These are phyloP conservation scores for Penicillium sp. DNA, from an alignment of 2,329 filamentous ascomycete species.

Conservation along the genomic window DNA sequence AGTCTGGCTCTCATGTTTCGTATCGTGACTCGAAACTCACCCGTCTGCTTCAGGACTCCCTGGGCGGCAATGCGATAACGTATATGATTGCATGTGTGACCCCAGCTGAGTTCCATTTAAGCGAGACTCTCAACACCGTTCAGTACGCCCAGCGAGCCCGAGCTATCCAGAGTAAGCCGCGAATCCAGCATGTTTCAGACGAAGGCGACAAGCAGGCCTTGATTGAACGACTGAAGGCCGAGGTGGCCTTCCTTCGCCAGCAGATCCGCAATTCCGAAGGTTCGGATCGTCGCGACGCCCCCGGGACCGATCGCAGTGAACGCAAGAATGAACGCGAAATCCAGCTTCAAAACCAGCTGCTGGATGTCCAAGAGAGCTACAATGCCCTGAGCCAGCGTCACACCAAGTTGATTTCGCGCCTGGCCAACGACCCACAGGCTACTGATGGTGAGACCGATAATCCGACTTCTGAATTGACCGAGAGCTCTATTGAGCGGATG, in stretches of 20 bases:
- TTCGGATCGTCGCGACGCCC: constrained; percentile 52
- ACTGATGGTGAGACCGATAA: constrained; percentile 42
- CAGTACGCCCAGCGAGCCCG: constrained; percentile 94
- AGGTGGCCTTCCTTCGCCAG: constrained; percentile 87
- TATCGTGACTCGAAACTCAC: constrained; percentile 98
- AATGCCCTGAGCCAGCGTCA: constrained; percentile 84
- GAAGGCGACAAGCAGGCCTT: constrained; percentile 90
- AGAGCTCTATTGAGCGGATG: constrained; percentile 78
- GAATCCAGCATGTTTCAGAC: constrained; percentile 83
- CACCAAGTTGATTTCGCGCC: constrained; percentile 89
- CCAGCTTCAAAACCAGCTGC: constrained; percentile 86
- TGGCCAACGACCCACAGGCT: constrained; percentile 73
- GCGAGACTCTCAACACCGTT: constrained; percentile 94
- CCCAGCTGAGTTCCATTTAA: constrained; percentile 92
- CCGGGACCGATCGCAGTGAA: constrained; percentile 66
- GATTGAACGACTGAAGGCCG: constrained; percentile 88
- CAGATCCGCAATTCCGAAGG: constrained; percentile 83
- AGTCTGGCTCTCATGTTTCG: constrained; percentile 83
- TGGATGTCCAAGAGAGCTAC: constrained; percentile 94
- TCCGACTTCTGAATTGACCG: constrained; percentile 56
- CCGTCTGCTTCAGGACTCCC: constrained; percentile 86
- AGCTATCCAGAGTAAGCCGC: constrained; percentile 94
- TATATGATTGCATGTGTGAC: constrained; percentile 99
- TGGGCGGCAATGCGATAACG: constrained; percentile 94
- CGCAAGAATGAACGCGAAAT: constrained; percentile 77